These are phyloP conservation scores for Alternaria angustiovoidea DNA, from an alignment of 2,329 filamentous ascomycete species.

Conservation along the genomic window DNA sequence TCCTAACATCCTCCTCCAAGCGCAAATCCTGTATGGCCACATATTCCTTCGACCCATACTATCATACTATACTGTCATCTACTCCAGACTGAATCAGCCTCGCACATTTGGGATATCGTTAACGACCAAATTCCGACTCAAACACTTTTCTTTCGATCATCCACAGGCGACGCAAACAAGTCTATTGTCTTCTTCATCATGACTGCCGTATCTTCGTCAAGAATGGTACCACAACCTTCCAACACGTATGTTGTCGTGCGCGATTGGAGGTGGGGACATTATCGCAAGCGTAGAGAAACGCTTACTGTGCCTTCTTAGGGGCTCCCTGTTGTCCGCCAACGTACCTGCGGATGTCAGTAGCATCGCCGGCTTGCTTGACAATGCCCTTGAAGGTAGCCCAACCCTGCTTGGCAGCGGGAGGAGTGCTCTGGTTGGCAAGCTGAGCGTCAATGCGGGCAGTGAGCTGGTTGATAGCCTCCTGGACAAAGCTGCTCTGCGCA, in stretches of 20 bases:
- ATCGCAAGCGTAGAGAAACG: constrained; percentile 16
- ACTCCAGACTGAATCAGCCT: background rate
- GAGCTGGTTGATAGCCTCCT: constrained; percentile 77
- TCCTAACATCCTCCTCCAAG: background rate
- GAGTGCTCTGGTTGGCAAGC: constrained; percentile 85
- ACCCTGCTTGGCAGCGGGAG: constrained; percentile 76
- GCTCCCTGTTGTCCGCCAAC: constrained; percentile 61
- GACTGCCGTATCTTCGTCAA: constrained; percentile 36
- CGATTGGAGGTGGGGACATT: constrained; percentile 26
- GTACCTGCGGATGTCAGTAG: constrained; percentile 81
- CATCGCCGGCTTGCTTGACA: constrained; percentile 76
- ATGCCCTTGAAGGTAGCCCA: constrained; percentile 83
- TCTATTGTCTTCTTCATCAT: constrained; percentile 18
- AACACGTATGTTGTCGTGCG: constrained; percentile 20
- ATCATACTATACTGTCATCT: background rate
- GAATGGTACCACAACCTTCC: constrained; percentile 29
- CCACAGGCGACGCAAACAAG: constrained; percentile 6
- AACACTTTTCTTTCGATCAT: constrained; percentile 8
- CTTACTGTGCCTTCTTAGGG: constrained; percentile 70
- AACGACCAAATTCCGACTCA: constrained; percentile 7
- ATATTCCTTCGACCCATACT: background rate
- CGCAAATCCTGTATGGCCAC: background rate
- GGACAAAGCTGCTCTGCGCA: constrained; percentile 91
- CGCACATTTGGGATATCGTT: constrained; percentile 16
- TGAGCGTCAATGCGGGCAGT: constrained; percentile 80